Evolutionary conservation across 2,329 filamentous ascomycete genomes (phyloP), one percentile per base, ranked within the genome.

Genomic region (Neopestalotiopsis sp.): DNA sequence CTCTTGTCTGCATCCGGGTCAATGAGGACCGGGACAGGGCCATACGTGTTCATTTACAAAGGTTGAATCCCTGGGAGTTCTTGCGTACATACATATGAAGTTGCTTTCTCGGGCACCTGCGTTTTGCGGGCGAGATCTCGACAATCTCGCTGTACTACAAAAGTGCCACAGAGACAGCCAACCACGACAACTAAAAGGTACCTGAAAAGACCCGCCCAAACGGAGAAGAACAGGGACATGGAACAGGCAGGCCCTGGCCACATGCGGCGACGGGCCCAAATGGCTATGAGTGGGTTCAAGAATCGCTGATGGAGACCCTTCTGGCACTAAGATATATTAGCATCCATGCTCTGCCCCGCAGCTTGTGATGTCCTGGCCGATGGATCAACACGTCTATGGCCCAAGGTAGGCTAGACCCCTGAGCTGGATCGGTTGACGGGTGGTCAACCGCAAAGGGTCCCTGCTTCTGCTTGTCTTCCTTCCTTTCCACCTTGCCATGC

Each of bases 61-160:
- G 45, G 24, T 28, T 7, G n/a, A 53, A 53, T 17, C 9, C 45
- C 45, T 17, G 17, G 59, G 14, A 9, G 28, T n/a, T 30, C 34
- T 61, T n/a, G 32, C 57, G 57, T 14, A 59, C 57, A 61, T 28
- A 28, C 24, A 28, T 28, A 28, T 20, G 17, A 20, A 53, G 24
- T 61, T 61, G 59, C 59, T 34, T 61, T 61, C 45, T n/a, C 45
- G 45, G 45, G 45, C 45, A 20, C 45, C 45, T 53, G 45, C 45
- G 45, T 53, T 38, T 38, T 38, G 45, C 45, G 45, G 45, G 32
- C 28, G 14, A 34, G 59, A 61, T 59, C 57, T 59, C 57, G 57
- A 30, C 57, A 38, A 61, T 61, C 59, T 61, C 59, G 32, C 30
- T 34, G 59, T 40, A 34, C 59, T 40, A 34, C 59, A 59, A 59